These are phyloP conservation scores for Boletus semigastroideus DNA, from an alignment of 1,284 basidiomycete species.

Conservation along the genomic window DNA sequence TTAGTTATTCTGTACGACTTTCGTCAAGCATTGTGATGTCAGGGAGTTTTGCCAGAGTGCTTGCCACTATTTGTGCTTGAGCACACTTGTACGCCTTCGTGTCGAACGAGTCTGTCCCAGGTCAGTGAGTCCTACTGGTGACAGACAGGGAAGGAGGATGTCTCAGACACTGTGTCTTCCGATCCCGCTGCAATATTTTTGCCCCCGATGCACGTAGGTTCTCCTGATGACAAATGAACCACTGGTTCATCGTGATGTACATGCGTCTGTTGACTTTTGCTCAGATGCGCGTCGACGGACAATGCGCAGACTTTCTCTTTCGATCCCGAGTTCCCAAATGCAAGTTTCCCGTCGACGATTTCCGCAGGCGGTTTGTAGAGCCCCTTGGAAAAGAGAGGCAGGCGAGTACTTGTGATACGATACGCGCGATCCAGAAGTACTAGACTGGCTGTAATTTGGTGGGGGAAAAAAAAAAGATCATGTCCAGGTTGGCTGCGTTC, in stretches of 20 bases:
- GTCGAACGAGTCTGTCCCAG: too few relatives aligned
- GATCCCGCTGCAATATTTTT: too few relatives aligned
- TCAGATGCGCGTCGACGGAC: slow-evolving; percentile 65
- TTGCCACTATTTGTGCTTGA: too few relatives aligned
- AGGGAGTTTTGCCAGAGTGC: too few relatives aligned
- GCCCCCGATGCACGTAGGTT: too few relatives aligned
- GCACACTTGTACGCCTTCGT: too few relatives aligned
- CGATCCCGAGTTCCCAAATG: slow-evolving; percentile 67
- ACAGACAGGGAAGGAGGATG: too few relatives aligned
- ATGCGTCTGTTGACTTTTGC: slow-evolving; percentile 82
- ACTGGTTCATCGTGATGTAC: slow-evolving; percentile 71
- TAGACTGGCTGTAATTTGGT: slow-evolving; percentile 2
- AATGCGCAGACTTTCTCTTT: slow-evolving; percentile 71
- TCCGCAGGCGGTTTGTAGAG: slow-evolving; percentile 79
- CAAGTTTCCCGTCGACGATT: slow-evolving; percentile 49
- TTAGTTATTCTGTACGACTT: too few relatives aligned
- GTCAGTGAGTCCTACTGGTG: too few relatives aligned
- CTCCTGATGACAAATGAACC: too few relatives aligned
- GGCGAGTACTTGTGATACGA: slow-evolving; percentile 42
- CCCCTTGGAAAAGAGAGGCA: slow-evolving; percentile 80
- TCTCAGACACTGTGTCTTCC: too few relatives aligned
- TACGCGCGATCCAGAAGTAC: neutral
- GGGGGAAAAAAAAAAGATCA: slow-evolving; percentile 61
- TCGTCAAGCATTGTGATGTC: too few relatives aligned
- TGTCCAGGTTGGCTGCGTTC: slow-evolving; percentile 80